These are phyloP conservation scores for Cocos nucifera DNA, from an alignment of 176 grass and related monocot species.

Conservation along the genomic window DNA sequence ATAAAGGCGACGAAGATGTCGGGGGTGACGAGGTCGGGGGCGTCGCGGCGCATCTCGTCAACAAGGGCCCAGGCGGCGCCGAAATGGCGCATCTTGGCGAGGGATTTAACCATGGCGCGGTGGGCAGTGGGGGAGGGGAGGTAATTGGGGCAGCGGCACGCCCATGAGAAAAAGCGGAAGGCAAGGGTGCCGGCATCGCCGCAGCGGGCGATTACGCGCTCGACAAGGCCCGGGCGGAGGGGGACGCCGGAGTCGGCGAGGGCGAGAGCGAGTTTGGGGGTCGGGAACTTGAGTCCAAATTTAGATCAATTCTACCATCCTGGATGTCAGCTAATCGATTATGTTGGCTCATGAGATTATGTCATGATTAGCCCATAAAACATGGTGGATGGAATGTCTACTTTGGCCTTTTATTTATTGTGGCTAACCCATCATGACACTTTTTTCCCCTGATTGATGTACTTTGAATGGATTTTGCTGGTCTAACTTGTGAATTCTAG, in stretches of 20 bases:
- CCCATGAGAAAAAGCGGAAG: slow-evolving; percentile 22
- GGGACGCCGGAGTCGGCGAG: slow-evolving; percentile 44
- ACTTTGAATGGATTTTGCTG: too few relatives aligned
- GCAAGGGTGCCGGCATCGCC: slow-evolving; percentile 48
- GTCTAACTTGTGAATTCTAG: too few relatives aligned
- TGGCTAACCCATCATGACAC: too few relatives aligned
- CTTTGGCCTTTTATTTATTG: too few relatives aligned
- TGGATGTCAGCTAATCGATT: too few relatives aligned
- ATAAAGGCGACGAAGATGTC: slow-evolving; percentile 27
- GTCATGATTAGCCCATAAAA: too few relatives aligned
- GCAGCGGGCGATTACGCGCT: slow-evolving; percentile 54
- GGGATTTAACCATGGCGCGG: slow-evolving; percentile 36
- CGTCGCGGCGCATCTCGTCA: slow-evolving; percentile 36
- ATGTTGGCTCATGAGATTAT: too few relatives aligned
- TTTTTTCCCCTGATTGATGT: too few relatives aligned
- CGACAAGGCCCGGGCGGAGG: slow-evolving; percentile 48
- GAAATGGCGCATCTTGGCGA: slow-evolving; percentile 42
- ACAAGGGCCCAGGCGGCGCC: slow-evolving; percentile 38
- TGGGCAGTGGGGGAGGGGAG: slow-evolving; percentile 35
- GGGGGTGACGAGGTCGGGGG: slow-evolving; percentile 36
- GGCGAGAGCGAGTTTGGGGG: slow-evolving; percentile 38
- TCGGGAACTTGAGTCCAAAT: slow-evolving; percentile 9
- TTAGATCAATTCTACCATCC: too few relatives aligned
- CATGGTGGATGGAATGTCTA: too few relatives aligned
- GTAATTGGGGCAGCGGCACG: too few relatives aligned